Evolutionary conservation across 345 rosid species (phyloP), one percentile per base, ranked within the genome.

Genomic region (Gossypium sturtianum): DNA sequence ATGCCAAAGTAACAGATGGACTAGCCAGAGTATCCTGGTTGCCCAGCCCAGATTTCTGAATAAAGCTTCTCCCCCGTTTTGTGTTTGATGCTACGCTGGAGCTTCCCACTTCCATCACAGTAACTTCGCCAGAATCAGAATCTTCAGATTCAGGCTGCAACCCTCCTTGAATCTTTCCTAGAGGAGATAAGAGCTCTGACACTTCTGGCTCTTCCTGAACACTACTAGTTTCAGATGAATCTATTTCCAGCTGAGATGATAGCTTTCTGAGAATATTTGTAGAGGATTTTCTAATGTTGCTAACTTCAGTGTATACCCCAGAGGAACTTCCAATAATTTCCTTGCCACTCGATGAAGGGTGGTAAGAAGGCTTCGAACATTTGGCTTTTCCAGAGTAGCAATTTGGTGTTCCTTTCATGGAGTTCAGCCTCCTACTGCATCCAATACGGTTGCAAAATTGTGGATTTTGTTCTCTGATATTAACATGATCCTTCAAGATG

Each of bases 271-370:
- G 83, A 73, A 82, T 74, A 74, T 79, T 87, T 75, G 80, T 47
- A 67, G 34, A 67, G 4, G 16, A 76, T 70, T 71, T 84, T 73
- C 81, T 82, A 15, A 82, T 77, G 25, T 57, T 88, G 79, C 43
- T 76, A 66, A 72, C 79, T 25, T 81, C 71, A 77, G 85, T 54
- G 71, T n/a, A 73, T 70, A 77, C 71, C 79, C 84, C 87, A 56
- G 93, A 92, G 77, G 98, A 89, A 69, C 90, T 88, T 74, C 93
- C 95, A 69, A 68, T 60, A 23, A 82, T 75, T 83, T 92, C 92
- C 80, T 91, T 90, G 43, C 92, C 94, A 64, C 78, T 85, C 9
- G 90, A 77, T 44, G 78, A 83, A 77, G 88, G 23, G 27, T 81
- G 80, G 53, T 70, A 75, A 17, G 90, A 77, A 74, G 94, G 75